Evolutionary conservation across 2,329 filamentous ascomycete genomes (phyloP), one percentile per base, ranked within the genome.

Genomic region (Ascochyta koolunga): DNA sequence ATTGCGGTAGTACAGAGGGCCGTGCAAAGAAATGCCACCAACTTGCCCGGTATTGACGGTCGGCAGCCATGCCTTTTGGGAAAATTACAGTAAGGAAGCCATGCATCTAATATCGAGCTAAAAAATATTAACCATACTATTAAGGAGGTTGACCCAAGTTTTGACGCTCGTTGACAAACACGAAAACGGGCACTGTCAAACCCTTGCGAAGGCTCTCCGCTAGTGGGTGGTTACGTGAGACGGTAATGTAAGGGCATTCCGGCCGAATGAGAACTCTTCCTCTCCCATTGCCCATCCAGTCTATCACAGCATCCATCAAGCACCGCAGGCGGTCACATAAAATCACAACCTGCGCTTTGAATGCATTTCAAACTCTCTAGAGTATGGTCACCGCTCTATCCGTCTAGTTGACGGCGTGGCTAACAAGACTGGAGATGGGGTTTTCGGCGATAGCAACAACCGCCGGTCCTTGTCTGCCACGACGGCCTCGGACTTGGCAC

Each of bases 181-280:
- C 31, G 31, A n/a, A 27, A 18, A n/a, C 15, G 9, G 32, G 21
- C 41, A 36, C 43, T 53, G 43, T 53, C 50, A 53, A 53, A 41
- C 27, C 49, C 27, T 45, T 31, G 41, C 41, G 36, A 41, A 47
- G 2, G 29, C 36, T 16, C 25, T 41, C 29, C 43, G 43, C 50
- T 53, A 48, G 50, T 53, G 24, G 22, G 27, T n/a, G n/a, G n/a
- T n/a, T n/a, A n/a, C n/a, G 27, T 29, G 11, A 29, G 31, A 37
- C 50, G 13, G 24, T 32, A 47, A 47, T 13, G 31, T 24, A 46
- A 43, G 43, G n/a, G 27, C 38, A 37, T 13, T 40, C 43, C 32
- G 21, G 29, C 10, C 19, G 38, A 37, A 27, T 27, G 45, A 50
- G 22, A 52, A 33, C 13, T 16, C 19, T 6, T 38, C 29, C 13